Evolutionary conservation across 768 basidiomycete species (phyloP), one percentile per base, ranked within the genome.

Genomic region (Rhizopogon salebrosus): DNA sequence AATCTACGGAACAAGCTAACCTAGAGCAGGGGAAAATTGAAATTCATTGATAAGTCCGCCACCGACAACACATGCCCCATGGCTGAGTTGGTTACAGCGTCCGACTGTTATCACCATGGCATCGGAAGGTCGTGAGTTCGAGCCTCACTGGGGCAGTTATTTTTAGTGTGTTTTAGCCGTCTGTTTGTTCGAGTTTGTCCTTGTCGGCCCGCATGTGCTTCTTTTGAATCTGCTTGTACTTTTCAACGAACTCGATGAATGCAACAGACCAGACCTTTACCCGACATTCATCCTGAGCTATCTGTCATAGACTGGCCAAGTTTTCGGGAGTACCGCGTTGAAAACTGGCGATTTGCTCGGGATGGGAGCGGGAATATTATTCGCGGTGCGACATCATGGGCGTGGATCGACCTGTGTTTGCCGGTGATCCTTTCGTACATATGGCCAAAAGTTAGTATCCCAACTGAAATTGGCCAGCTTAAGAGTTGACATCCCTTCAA

Each of bases 291-390:
- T 42, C 84, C 84, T 48, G 78, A 87, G 60, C 72, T 87, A 54
- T 70, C 71, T 6, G 60, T 85, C 37, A 60, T 76, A 41, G 65
- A 74, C 35, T 71, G 66, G 56, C 70, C 72, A 36, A 77, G 73
- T 16, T 82, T 73, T 62, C 70, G 69, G 43, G 86, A 89, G 63
- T 87, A 84, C 54, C 74, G 80, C 48, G 72, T 88, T 23, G 78
- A 82, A 53, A 77, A 82, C 52, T 74, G 73, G 74, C 75, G 66
- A 13, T 55, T 78, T 26, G 69, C 70, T 36, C 75, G 72, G 26
- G 68, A 76, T 60, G 76, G 75, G 1, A 72, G 64, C 49, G 63
- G 71, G 13, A 64, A 54, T 38, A 54, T 73, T 29, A 53, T 75
- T 18, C 55, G 55, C 14, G 60, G 68, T 14, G 65, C 70, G 38